Percentiles rank a stretch among this genome's conserved stretches.
phyloP scores from a whole-genome alignment of 768 basidiomycete genomes.

The Hypsizygus marmoreus region DNA sequence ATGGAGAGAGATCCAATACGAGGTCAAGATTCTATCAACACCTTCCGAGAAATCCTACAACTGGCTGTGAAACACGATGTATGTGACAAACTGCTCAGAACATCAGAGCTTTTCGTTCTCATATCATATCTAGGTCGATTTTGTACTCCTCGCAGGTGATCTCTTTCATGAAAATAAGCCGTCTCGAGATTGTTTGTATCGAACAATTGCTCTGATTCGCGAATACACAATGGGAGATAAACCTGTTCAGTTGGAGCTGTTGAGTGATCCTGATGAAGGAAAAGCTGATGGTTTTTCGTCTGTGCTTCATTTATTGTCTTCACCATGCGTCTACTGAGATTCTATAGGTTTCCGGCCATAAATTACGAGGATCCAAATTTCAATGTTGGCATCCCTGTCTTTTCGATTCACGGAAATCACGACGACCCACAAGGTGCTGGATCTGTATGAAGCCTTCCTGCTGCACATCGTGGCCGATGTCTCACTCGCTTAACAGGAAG shows the following conservation, averaged over 20 bases:
- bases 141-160: slow-evolving; percentile 93
- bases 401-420: slow-evolving; percentile 99
- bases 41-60: slow-evolving; percentile 92
- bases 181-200: slow-evolving; percentile 85
- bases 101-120: slow-evolving; percentile 11
- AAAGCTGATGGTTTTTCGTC: slow-evolving; percentile 84
- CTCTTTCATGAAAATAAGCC: slow-evolving; percentile 98
- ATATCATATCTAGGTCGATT: slow-evolving; percentile 71
- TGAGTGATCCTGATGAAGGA: slow-evolving; percentile 93
- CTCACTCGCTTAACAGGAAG: slow-evolving; percentile 59
- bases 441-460: slow-evolving; percentile 53
- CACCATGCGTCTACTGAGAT: slow-evolving; percentile 3
- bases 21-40: slow-evolving; percentile 93
- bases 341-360: slow-evolving; percentile 83
- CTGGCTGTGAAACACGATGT: slow-evolving; percentile 88
- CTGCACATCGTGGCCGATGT: background rate
- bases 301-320: slow-evolving; percentile 26
- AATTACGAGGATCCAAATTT: slow-evolving; percentile 98
- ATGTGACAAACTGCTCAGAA: slow-evolving; percentile 25
- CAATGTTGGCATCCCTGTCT: slow-evolving; percentile 94
- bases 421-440: slow-evolving; percentile 98
- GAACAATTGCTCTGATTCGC: slow-evolving; percentile 84
- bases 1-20: slow-evolving; percentile 92
- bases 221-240: slow-evolving; percentile 89
- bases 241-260: slow-evolving; percentile 86